phyloP scores from a whole-genome alignment of 2,329 filamentous ascomycete species.

The Neodidymelliopsis sp. region DNA sequence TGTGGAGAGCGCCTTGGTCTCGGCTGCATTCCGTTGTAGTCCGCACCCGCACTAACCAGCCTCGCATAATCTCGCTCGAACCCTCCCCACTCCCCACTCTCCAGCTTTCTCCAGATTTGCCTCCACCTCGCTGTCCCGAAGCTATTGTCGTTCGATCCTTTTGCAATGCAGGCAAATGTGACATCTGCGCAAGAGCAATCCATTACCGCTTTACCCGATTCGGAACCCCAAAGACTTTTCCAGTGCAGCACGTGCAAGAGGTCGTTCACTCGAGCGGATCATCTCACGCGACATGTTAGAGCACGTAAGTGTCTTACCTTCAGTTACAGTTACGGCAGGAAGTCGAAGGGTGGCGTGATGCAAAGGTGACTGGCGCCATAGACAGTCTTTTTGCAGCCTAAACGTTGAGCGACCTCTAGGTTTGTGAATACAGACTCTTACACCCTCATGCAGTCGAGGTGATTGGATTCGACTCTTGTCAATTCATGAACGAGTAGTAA shows the following conservation, averaged over 20 bases:
- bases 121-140: slow-evolving; percentile 35
- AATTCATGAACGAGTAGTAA: too few species aligned
- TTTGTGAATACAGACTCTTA: too few species aligned
- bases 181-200: slow-evolving; percentile 12
- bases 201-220: slow-evolving; percentile 22
- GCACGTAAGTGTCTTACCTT: slow-evolving; percentile 49
- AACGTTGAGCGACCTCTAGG: too few species aligned
- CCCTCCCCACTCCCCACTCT: slow-evolving; percentile 18
- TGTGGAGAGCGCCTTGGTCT: slow-evolving; percentile 15
- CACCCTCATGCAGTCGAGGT: too few species aligned
- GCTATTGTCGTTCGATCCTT: slow-evolving; percentile 18
- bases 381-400: too few species aligned
- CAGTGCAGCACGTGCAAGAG: slow-evolving; percentile 62
- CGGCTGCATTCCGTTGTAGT: neutral
- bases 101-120: slow-evolving; percentile 27
- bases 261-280: slow-evolving; percentile 61
- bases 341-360: neutral
- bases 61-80: slow-evolving; percentile 19
- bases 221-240: slow-evolving; percentile 45
- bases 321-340: neutral
- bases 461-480: too few species aligned
- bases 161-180: slow-evolving; percentile 28
- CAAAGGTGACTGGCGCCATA: neutral
- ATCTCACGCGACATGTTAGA: slow-evolving; percentile 62
- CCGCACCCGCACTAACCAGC: slow-evolving; percentile 1